A percentile compares a stretch with the other conserved stretches of the same genome.
phyloP scores from a whole-genome alignment of 129 eudicot genomes.

The Scalesia atractyloides region DNA sequence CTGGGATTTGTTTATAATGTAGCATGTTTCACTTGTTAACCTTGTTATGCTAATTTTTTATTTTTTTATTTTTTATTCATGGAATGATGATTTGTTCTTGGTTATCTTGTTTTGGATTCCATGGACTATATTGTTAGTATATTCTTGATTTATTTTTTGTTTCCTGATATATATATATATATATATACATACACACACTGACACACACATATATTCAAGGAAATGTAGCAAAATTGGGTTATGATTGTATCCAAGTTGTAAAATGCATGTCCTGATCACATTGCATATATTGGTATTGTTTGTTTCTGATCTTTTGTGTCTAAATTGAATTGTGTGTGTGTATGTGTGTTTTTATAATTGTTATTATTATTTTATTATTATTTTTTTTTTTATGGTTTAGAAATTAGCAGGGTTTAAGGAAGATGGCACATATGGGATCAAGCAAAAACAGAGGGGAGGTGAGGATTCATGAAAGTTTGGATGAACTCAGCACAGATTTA shows the following conservation, averaged over 20 bases:
- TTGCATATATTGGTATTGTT: slow-evolving; percentile 13
- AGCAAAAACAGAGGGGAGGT: slow-evolving; percentile 62
- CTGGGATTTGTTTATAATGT: slow-evolving; percentile 43
- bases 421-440: slow-evolving; percentile 60
- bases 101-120: slow-evolving; percentile 24
- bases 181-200: too few species aligned
- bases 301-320: slow-evolving; percentile 3
- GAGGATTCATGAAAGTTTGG: slow-evolving; percentile 67
- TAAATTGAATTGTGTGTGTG: not conserved
- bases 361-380: too few species aligned
- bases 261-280: slow-evolving; percentile 19
- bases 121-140: slow-evolving; percentile 16
- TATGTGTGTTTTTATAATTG: not conserved
- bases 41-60: slow-evolving; percentile 20
- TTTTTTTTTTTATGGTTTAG: slow-evolving; percentile 8
- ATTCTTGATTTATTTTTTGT: slow-evolving; percentile 15
- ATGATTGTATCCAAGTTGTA: not conserved
- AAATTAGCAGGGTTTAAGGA: slow-evolving; percentile 26
- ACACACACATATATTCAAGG: slow-evolving; percentile 16
- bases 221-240: not conserved
- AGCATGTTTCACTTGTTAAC: slow-evolving; percentile 24
- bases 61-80: slow-evolving; percentile 7
- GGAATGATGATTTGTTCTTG: slow-evolving; percentile 19
- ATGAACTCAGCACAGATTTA: slow-evolving; percentile 81
- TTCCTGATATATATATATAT: too few species aligned